A percentile compares a stretch with the other conserved stretches of the same genome.
Conservation (phyloP, 2,329 filamentous ascomycete species). For the Tolypocladium inflatum region DNA sequence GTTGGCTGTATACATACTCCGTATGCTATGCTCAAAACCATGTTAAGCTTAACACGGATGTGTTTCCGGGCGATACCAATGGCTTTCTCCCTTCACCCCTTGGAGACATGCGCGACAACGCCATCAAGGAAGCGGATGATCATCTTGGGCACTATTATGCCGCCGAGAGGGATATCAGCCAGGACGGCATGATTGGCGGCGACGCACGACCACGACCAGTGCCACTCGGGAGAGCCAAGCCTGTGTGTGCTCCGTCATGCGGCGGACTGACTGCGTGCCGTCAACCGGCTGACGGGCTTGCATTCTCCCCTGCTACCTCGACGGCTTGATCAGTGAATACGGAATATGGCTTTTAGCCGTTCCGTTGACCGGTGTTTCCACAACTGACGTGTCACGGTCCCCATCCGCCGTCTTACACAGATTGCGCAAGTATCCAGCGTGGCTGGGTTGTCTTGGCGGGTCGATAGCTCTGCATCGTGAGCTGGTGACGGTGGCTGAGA, state of each 20-base stretch:
- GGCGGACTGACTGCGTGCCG: background rate
- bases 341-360: background rate
- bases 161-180: background rate
- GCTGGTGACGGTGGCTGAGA: background rate
- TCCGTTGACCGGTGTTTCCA: background rate
- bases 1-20: too few species aligned
- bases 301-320: background rate
- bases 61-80: background rate
- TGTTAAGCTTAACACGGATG: background rate
- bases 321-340: background rate
- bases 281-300: background rate
- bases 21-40: background rate
- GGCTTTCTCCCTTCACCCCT: background rate
- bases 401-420: background rate
- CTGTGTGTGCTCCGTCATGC: background rate
- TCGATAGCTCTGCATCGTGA: background rate
- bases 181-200: background rate
- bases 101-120: background rate
- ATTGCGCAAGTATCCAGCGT: background rate
- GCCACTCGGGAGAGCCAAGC: background rate
- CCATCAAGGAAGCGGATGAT: background rate
- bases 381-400: background rate
- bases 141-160: background rate
- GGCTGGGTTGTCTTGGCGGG: background rate
- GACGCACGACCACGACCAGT: background rate